Base-by-base conservation (phyloP, 78 protist species). In the Speleostelium caveatum region DNA sequence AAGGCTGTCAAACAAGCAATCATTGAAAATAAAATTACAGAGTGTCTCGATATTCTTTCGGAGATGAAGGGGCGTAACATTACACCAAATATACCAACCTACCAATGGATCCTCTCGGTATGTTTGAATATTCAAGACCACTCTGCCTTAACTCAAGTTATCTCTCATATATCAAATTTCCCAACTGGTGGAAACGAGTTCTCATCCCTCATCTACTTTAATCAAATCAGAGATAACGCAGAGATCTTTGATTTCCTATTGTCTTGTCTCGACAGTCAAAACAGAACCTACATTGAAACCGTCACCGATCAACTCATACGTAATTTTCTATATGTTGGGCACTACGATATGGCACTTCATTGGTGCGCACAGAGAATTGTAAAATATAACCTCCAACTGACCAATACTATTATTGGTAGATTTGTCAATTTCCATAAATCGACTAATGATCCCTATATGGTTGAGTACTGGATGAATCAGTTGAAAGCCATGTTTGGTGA, bases 281-380 rank as follows among this genome's bases (percentile, higher is more conserved):
- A 35, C 24, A 2, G 6, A 0, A 0, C 17, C 2, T 72, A 51
- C 39, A 72, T 53, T 8, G 63, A 51, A 22, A 7, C 28, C 19
- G 45, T 72, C 30, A 22, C 78, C n/a, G 22, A 33, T 1, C 78
- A 72, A 72, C 22, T 72, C 0, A 53, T 72, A 32, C 17, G 30
- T 21, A 26, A 58, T 51, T 72, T 30, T 21, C 10, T 33, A 26
- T 39, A 72, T 17, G 22, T 53, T 21, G 49, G 38, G 28, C 55
- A 72, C 36, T 72, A 49, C 33, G 78, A 72, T 33, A 24, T 33
- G 7, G 78, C 78, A 24, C 19, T 72, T 30, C 19, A 17, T 28
- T 72, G 78, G 78, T 51, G 32, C 51, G 28, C 28, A 45, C 42
- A 30, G 49, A 69, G 76, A 69, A 24, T 45, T 45, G 19, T 38